These are phyloP conservation scores for Macadamia integrifolia DNA, from an alignment of 164 flowering plant genomes.

Conservation along the genomic window DNA sequence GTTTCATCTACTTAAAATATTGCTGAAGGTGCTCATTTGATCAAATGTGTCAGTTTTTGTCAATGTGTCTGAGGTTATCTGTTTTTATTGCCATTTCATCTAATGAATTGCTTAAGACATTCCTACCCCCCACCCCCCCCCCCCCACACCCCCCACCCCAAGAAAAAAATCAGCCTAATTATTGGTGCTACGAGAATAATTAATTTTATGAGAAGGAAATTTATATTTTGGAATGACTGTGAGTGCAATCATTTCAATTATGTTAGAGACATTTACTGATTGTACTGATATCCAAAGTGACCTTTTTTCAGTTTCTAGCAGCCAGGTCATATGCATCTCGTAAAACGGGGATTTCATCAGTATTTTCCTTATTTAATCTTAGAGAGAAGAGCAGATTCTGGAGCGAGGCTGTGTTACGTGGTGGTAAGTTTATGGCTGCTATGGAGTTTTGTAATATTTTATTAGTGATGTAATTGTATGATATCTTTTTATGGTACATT, in stretches of 20 bases:
- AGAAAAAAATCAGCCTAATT: neutral
- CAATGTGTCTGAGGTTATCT: neutral
- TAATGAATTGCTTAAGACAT: neutral
- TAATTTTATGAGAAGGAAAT: neutral
- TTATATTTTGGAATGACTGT: neutral
- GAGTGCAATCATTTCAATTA: neutral
- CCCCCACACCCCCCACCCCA: too few relatives aligned
- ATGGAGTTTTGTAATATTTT: neutral
- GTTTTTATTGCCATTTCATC: neutral
- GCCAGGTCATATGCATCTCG: slow-evolving; percentile 37
- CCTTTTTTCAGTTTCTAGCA: slow-evolving; percentile 33
- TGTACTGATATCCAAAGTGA: slow-evolving; percentile 1
- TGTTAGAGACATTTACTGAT: neutral
- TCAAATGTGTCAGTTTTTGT: neutral
- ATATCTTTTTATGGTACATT: too few relatives aligned
- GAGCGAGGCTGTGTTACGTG: slow-evolving; percentile 77
- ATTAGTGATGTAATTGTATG: too few relatives aligned
- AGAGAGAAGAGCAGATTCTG: slow-evolving; percentile 85
- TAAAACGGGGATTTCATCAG: slow-evolving; percentile 56
- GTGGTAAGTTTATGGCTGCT: slow-evolving; percentile 32
- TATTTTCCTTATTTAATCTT: slow-evolving; percentile 91
- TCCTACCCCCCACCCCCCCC: too few relatives aligned
- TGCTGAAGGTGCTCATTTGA: neutral
- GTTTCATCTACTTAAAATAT: neutral
- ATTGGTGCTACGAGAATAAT: neutral